Base-by-base conservation (phyloP, 2,329 filamentous ascomycete species). In the Ophiostoma populinum region DNA sequence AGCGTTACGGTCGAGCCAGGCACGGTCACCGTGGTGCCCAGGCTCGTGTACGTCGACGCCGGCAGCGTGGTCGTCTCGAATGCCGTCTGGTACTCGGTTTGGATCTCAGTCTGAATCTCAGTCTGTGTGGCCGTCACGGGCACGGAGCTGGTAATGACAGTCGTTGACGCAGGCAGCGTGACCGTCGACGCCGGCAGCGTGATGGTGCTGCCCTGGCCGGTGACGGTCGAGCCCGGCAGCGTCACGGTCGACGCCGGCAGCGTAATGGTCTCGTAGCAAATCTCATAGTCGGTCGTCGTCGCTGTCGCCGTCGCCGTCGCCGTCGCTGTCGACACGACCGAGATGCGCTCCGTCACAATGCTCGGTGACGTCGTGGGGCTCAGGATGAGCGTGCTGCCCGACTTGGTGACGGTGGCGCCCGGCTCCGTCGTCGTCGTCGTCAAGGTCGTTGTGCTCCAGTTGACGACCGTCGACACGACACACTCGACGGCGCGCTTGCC, bases 211-310 rank as follows among this genome's bases (percentile, higher is more conserved):
- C 34, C 37, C 21, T 24, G 8, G 8, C 20, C 17, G 6, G 40
- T 43, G 17, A 41, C 34, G 7, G 37, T 40, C 17, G 33, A 34
- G 10, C 34, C 42, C 7, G 43, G 39, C 11, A 37, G 27, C 4
- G 45, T 43, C 10, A 37, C 21, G 15, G 28, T 36, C 16, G n/a
- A n/a, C n/a, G n/a, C n/a, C n/a, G n/a, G n/a, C n/a, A n/a, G n/a
- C n/a, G n/a, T n/a, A n/a, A n/a, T n/a, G n/a, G n/a, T n/a, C n/a
- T 38, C 8, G 32, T 31, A 3, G 36, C 30, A 8, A 34, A n/a
- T 12, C 31, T 34, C 10, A 32, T 12, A 10, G 36, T 38, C 27
- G 11, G 34, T 22, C 21, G 21, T 22, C 7, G 21, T 22, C 21
- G 21, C n/a, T n/a, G n/a, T n/a, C n/a, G n/a, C n/a, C n/a, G n/a